These are phyloP conservation scores for Stemphylium vesicarium DNA, from an alignment of 2,329 filamentous ascomycete genomes.

Conservation along the genomic window DNA sequence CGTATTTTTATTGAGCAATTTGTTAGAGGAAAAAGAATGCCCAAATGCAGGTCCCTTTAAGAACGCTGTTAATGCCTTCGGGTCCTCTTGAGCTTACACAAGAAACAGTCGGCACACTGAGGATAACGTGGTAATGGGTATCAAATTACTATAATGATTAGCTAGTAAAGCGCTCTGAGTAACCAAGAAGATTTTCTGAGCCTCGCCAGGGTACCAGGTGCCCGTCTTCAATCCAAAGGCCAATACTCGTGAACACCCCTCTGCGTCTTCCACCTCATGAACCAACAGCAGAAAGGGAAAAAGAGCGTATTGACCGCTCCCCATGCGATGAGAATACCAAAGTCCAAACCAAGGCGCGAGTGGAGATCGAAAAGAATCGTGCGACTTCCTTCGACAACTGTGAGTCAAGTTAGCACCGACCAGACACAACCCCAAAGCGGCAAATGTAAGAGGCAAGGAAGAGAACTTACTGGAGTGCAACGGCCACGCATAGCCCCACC, in stretches of 20 bases:
- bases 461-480: constrained; percentile 60
- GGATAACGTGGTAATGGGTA: no score
- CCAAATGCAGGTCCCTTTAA: no score
- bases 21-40: no score
- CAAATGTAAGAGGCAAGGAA: neutral
- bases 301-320: constrained; percentile 58
- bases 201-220: neutral
- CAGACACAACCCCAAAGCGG: neutral
- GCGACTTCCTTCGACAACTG: constrained; percentile 64
- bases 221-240: constrained; percentile 18
- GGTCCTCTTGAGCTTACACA: no score
- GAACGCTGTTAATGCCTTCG: no score
- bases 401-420: constrained; percentile 2
- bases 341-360: constrained; percentile 64
- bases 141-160: no score
- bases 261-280: constrained; percentile 37
- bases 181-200: no score
- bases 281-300: constrained; percentile 59
- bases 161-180: no score
- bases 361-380: constrained; percentile 68
- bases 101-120: no score
- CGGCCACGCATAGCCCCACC: constrained; percentile 69
- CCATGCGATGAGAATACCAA: constrained; percentile 67
- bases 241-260: constrained; percentile 24
- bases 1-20: no score